Evolutionary conservation across 495 filamentous ascomycete species (phyloP), one percentile per base, ranked within the genome.

Genomic region (Hypomontagnella submonticulosa): DNA sequence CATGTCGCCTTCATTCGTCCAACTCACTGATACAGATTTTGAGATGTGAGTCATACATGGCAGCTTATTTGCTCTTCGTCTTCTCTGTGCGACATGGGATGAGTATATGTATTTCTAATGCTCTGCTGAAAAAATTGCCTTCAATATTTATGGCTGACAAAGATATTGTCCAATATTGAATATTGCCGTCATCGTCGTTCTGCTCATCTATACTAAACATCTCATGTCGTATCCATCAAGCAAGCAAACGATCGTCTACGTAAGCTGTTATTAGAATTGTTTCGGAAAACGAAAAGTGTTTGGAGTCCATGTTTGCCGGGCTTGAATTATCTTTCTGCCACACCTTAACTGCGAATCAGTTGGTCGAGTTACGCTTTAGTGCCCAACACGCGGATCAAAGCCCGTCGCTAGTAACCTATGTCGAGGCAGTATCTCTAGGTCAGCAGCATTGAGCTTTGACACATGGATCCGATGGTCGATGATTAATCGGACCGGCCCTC

Each of bases 401-500:
- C 41, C 18, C 6, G 27, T 2, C 11, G 33, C 12, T 19, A 38
- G 9, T 38, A 37, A 41, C 38, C n/a, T n/a, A n/a, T n/a, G n/a
- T n/a, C n/a, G n/a, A n/a, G n/a, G n/a, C n/a, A n/a, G n/a, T n/a
- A n/a, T n/a, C n/a, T 27, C 16, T 43, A 56, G 23, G 23, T 56
- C 43, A 23, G 43, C 43, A 23, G 43, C 51, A 44, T 30, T 13
- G 38, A 53, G 38, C 9, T 12, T 36, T 20, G 48, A 15, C n/a
- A n/a, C n/a, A n/a, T 20, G 15, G 27, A 13, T 49, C 37, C 9
- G 47, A 46, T 47, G 40, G 56, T 48, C 36, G 47, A 40, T 10
- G 34, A 44, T 43, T 53, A 69, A 69, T 69, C 66, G 66, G 66
- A 64, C 66, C 66, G 66, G 50, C 40, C 36, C 43, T 69, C 44